phyloP scores from a whole-genome alignment of 345 rosid genomes.

The Populus nigra region DNA sequence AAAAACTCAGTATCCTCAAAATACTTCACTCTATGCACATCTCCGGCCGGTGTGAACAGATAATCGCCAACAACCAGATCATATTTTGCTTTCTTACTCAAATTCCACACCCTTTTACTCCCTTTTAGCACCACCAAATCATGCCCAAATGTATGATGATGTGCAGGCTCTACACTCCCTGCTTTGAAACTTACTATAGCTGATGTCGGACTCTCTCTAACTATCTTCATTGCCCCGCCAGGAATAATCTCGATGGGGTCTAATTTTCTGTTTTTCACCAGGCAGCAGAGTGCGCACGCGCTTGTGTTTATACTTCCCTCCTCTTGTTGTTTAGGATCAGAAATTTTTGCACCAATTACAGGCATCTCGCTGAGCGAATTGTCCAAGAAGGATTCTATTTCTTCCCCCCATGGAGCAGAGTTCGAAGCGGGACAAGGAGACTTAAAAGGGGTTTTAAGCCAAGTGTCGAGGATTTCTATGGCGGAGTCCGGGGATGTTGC shows the following conservation, averaged over 20 bases:
- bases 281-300: conserved; percentile 56
- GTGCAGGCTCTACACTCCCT: conserved; percentile 89
- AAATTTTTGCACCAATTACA: conserved; percentile 37
- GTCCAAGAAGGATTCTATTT: conserved; percentile 50
- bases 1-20: conserved; percentile 85
- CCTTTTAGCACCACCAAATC: conserved; percentile 71
- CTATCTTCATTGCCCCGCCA: conserved; percentile 86
- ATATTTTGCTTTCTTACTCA: conserved; percentile 60
- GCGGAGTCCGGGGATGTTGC: conserved; percentile 58
- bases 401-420: conserved; percentile 57
- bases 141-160: conserved; percentile 89
- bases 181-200: conserved; percentile 75
- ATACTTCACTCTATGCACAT: conserved; percentile 84
- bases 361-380: conserved; percentile 50
- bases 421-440: conserved; percentile 74
- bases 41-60: conserved; percentile 73
- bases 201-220: conserved; percentile 80
- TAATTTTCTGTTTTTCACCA: conserved; percentile 61
- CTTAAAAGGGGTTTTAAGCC: conserved; percentile 72
- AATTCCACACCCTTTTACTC: conserved; percentile 78
- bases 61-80: conserved; percentile 73
- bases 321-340: neutral
- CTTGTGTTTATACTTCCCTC: neutral
- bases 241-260: conserved; percentile 64
- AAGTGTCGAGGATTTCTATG: conserved; percentile 57